Base-by-base conservation (phyloP, 805 yeast genomes). In the Pichia paraexigua region DNA sequence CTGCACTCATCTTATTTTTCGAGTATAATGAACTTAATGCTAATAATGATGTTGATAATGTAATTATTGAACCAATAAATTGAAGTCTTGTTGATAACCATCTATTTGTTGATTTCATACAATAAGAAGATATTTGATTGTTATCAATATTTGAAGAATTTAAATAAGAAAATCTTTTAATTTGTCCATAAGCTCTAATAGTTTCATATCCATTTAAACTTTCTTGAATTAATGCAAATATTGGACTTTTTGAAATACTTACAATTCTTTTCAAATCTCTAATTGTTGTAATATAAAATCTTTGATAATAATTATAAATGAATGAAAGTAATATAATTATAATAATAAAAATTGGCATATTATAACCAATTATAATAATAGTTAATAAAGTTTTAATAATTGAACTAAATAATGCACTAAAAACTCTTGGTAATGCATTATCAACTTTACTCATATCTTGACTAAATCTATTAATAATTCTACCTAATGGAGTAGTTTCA, bases 191-290 rank as follows among this genome's bases (percentile, higher is more conserved):
- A 0, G 96, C 96, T 45, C 85, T 73, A 51, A 90, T 82, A 1
- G 95, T 90, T 46, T 81, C 80, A 22, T 84, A 78, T 13, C 97
- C 97, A 32, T 75, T 76, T 46, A 90, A 68, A 2, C 90, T 82
- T 62, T 90, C 97, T 62, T 87, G 91, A 56, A 90, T 75, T 58
- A 85, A 89, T 0, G 95, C 85, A 70, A 78, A 85, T 18, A 88
- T 80, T 3, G 96, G 96, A 51, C 87, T 79, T 60, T 79, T 76
- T 6, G 92, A 76, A 22, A 81, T 74, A 49, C 86, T 80, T 45
- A 78, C 80, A 48, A 88, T 71, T 60, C 96, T 77, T 63, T 86
- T 87, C 59, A 89, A 71, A 63, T 89, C 96, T 60, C 96, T 76
- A 10, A 90, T 78, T 1, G 88, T 76, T 5, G 80, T 73, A 55